These are phyloP conservation scores for Talaromyces funiculosus DNA, from an alignment of 2,329 filamentous ascomycete genomes.

Conservation along the genomic window DNA sequence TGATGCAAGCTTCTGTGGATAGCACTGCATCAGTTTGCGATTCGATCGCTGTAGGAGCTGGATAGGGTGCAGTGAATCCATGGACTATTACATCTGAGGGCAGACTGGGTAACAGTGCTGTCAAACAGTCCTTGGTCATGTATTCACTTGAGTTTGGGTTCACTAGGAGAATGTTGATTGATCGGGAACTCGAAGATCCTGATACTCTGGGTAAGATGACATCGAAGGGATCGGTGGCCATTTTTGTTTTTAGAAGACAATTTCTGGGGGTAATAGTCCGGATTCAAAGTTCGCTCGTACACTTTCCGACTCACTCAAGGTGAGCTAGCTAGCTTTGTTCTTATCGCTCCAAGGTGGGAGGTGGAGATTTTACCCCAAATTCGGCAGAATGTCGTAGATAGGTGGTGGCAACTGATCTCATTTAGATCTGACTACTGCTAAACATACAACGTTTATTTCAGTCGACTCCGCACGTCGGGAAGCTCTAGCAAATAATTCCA, in stretches of 20 bases:
- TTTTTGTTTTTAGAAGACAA: neutral
- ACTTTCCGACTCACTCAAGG: neutral
- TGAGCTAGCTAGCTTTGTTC: neutral
- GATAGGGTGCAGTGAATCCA: constrained; percentile 47
- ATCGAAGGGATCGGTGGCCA: neutral
- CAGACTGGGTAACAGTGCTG: constrained; percentile 39
- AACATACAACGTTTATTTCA: too few relatives aligned
- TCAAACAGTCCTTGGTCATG: constrained; percentile 46
- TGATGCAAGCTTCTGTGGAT: constrained; percentile 45
- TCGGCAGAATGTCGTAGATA: too few relatives aligned
- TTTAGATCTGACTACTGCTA: too few relatives aligned
- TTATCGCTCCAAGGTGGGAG: neutral
- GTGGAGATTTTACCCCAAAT: neutral
- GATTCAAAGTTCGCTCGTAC: neutral
- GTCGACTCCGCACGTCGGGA: too few relatives aligned
- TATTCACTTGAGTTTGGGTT: constrained; percentile 46
- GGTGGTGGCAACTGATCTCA: too few relatives aligned
- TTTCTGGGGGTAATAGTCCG: neutral
- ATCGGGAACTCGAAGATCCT: neutral
- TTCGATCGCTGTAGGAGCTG: constrained; percentile 49
- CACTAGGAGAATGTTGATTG: constrained; percentile 40
- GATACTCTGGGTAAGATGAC: neutral
- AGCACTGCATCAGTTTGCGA: constrained; percentile 47
- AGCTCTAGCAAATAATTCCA: too few relatives aligned
- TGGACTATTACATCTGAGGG: constrained; percentile 45